phyloP scores from a whole-genome alignment of 352 stramenopile genomes.

The Pythium guiyangense region DNA sequence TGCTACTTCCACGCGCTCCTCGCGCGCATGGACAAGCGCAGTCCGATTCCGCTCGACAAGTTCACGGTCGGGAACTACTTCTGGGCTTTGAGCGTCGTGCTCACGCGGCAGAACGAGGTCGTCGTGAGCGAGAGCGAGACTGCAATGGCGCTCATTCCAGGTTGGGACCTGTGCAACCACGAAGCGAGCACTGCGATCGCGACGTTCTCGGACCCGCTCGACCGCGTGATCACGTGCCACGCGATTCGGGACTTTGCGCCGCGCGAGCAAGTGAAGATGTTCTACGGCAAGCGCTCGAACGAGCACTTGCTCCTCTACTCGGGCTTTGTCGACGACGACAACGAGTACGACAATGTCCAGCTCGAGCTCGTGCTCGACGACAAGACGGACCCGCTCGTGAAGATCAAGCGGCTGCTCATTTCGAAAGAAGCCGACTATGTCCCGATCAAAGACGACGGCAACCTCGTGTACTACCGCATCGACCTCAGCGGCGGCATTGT shows the following conservation, averaged over 20 bases:
- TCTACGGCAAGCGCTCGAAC: constrained; percentile 57
- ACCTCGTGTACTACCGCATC: constrained; percentile 21
- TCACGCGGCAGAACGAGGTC: constrained; percentile 65
- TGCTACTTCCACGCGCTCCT: constrained; percentile 35
- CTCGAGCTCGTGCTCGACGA: constrained; percentile 16
- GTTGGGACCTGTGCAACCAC: constrained; percentile 69
- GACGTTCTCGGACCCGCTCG: constrained; percentile 33
- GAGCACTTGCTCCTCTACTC: constrained; percentile 50
- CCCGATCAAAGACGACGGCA: constrained; percentile 10
- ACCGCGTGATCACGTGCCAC: constrained; percentile 29
- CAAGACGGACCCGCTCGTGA: constrained; percentile 22
- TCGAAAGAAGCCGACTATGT: constrained; percentile 29
- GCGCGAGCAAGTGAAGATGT: constrained; percentile 51
- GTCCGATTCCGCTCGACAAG: constrained; percentile 20
- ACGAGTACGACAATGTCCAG: constrained; percentile 27
- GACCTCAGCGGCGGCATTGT: constrained; percentile 18
- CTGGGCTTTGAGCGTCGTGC: constrained; percentile 47
- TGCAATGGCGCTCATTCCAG: constrained; percentile 47
- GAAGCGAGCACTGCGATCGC: constrained; percentile 34
- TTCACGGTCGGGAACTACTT: constrained; percentile 55
- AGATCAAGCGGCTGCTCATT: constrained; percentile 41
- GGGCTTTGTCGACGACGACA: constrained; percentile 41
- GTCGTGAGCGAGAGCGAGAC: constrained; percentile 15
- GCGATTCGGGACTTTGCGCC: constrained; percentile 29
- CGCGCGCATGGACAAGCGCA: constrained; percentile 16